These are phyloP conservation scores for Pestalotiopsis sp. DNA, from an alignment of 2,329 filamentous ascomycete genomes.

Conservation along the genomic window DNA sequence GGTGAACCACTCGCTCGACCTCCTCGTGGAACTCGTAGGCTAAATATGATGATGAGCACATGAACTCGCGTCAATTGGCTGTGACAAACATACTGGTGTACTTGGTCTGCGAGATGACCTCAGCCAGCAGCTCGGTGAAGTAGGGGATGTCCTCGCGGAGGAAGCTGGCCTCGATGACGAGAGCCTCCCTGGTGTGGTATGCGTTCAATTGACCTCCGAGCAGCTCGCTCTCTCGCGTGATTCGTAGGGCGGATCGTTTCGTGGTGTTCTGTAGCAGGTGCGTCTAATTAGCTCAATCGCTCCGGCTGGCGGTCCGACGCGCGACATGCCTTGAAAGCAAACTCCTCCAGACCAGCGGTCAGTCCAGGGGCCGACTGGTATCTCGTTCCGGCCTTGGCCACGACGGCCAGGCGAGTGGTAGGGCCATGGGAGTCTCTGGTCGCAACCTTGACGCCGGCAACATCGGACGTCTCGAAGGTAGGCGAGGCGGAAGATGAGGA, in stretches of 20 bases:
- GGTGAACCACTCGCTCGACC: constrained; percentile 73
- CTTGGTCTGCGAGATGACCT: constrained; percentile 87
- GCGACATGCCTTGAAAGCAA: constrained; percentile 85
- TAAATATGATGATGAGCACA: constrained; percentile 39
- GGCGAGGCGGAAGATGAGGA: constrained; percentile 63
- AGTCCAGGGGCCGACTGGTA: constrained; percentile 90
- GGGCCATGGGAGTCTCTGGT: constrained; percentile 87
- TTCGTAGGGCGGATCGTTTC: constrained; percentile 86
- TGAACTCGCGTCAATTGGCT: constrained; percentile 16
- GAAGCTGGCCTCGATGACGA: constrained; percentile 93
- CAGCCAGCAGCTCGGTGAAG: constrained; percentile 92
- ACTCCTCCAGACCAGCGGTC: constrained; percentile 87
- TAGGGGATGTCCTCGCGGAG: constrained; percentile 94
- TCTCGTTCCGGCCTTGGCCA: constrained; percentile 92
- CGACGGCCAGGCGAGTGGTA: constrained; percentile 87
- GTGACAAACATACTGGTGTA: constrained; percentile 66
- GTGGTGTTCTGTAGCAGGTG: constrained; percentile 69
- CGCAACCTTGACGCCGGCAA: constrained; percentile 88
- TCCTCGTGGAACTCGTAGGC: constrained; percentile 92
- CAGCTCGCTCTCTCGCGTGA: constrained; percentile 93
- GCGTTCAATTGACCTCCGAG: constrained; percentile 87
- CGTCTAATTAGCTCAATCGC: constrained; percentile 50
- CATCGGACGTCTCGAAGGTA: constrained; percentile 85
- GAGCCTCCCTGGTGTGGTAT: constrained; percentile 89
- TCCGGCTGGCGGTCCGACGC: constrained; percentile 4